A percentile compares a stretch with the other conserved stretches of the same genome.
These are phyloP conservation scores for Ascochyta viciae-villosae DNA, from an alignment of 2,329 filamentous ascomycete genomes.

Conservation along the genomic window DNA sequence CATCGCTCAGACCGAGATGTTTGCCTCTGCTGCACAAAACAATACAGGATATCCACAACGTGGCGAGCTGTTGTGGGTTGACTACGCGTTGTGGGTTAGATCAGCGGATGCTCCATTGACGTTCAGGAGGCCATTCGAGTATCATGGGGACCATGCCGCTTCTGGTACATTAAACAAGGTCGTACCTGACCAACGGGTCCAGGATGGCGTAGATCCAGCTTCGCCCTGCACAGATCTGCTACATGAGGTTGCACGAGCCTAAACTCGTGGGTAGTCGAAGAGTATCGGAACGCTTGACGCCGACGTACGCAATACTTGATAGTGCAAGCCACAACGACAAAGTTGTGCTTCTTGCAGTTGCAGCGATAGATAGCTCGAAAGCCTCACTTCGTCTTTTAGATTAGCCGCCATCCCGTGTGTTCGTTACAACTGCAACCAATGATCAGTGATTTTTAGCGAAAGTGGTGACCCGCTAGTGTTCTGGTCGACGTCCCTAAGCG, in stretches of 20 bases:
- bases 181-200: neutral
- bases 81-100: constrained; percentile 2
- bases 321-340: constrained; percentile 9
- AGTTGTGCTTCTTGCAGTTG: neutral
- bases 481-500: constrained; percentile 5
- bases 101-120: neutral
- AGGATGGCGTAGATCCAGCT: constrained; percentile 1
- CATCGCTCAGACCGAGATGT: neutral
- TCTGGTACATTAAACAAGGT: neutral
- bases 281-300: neutral
- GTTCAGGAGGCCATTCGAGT: constrained; percentile 8
- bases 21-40: neutral
- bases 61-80: constrained; percentile 4
- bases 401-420: neutral
- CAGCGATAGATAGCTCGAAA: neutral
- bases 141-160: neutral
- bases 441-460: constrained; percentile 2
- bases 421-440: neutral
- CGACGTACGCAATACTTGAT: neutral
- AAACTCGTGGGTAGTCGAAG: neutral
- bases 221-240: constrained; percentile 8
- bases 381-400: constrained; percentile 3
- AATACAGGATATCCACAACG: neutral
- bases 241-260: constrained; percentile 4
- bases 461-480: constrained; percentile 7